These are phyloP conservation scores for Pseudevernia furfuracea DNA, from an alignment of 495 filamentous ascomycete species.

Conservation along the genomic window DNA sequence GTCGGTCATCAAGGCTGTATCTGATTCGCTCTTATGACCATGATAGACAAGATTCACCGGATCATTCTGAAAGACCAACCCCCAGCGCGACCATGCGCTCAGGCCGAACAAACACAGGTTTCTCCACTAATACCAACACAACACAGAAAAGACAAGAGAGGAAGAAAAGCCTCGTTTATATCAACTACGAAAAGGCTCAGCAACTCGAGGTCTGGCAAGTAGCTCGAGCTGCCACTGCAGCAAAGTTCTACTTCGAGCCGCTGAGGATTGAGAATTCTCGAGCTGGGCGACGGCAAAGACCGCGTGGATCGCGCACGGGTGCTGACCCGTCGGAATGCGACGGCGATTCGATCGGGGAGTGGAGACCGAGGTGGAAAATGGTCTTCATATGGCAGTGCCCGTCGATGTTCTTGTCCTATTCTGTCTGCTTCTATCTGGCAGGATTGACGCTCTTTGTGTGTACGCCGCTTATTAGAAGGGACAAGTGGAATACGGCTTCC, in stretches of 20 bases:
- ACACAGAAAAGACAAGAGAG: not conserved
- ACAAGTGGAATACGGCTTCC: slow-evolving; percentile 12
- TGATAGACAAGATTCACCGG: not conserved
- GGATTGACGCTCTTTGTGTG: slow-evolving; percentile 30
- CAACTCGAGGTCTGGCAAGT: slow-evolving; percentile 22
- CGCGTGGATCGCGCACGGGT: not conserved
- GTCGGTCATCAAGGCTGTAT: not conserved
- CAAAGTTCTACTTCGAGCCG: slow-evolving; percentile 21
- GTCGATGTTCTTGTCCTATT: slow-evolving; percentile 31
- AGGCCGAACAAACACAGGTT: not conserved
- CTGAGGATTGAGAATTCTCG: slow-evolving; percentile 4
- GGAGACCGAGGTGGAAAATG: slow-evolving; percentile 27
- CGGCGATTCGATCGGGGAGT: slow-evolving; percentile 3
- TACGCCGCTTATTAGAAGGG: slow-evolving; percentile 24
- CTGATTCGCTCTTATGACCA: slow-evolving; percentile 22
- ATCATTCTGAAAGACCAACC: not conserved
- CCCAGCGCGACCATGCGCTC: not conserved
- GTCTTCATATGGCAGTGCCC: slow-evolving; percentile 32
- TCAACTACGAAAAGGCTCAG: slow-evolving; percentile 17
- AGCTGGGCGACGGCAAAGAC: not conserved
- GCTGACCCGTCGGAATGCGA: too few species aligned
- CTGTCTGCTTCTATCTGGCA: slow-evolving; percentile 24
- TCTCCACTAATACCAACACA: not conserved
- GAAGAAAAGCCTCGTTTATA: not conserved
- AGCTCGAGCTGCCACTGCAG: slow-evolving; percentile 25